Evolutionary conservation across 768 basidiomycete species (phyloP).

Genomic region (Suillus clintonianus): DNA sequence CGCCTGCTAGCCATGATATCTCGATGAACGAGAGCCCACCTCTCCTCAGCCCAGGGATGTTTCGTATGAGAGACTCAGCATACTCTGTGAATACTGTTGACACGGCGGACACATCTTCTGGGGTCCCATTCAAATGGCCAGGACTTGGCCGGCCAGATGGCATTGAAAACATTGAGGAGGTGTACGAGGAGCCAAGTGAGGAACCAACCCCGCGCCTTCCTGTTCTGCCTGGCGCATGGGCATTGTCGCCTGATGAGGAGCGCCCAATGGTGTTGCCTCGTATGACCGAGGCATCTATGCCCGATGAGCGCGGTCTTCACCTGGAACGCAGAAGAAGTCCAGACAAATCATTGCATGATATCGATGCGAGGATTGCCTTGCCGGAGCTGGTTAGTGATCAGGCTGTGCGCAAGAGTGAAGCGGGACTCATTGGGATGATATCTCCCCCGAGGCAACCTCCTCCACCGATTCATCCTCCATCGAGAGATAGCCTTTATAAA

Average conservation of each 20-base stretch:
- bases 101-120: slow-evolving; percentile 45
- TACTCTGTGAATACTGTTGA: slow-evolving; percentile 50
- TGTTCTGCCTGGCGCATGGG: slow-evolving; percentile 57
- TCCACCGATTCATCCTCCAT: slow-evolving; percentile 27
- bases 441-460: slow-evolving; percentile 30
- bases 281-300: slow-evolving; percentile 22
- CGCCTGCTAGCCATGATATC: slow-evolving; percentile 18
- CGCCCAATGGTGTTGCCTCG: slow-evolving; percentile 25
- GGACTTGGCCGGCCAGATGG: slow-evolving; percentile 45
- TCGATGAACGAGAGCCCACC: slow-evolving; percentile 26
- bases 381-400: slow-evolving; percentile 52
- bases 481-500: slow-evolving; percentile 25
- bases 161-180: slow-evolving; percentile 38
- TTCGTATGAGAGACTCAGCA: slow-evolving; percentile 60
- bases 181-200: slow-evolving; percentile 29
- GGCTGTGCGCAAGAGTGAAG: slow-evolving; percentile 60
- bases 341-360: slow-evolving; percentile 47
- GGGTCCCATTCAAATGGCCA: slow-evolving; percentile 66
- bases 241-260: slow-evolving; percentile 54
- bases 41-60: slow-evolving; percentile 58
- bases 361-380: slow-evolving; percentile 49
- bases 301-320: slow-evolving; percentile 26
- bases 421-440: slow-evolving; percentile 57
- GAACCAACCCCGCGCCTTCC: slow-evolving; percentile 31
- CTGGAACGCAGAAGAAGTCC: slow-evolving; percentile 28